phyloP scores from a whole-genome alignment of 2,329 filamentous ascomycete species.

The Fusarium hainanense region DNA sequence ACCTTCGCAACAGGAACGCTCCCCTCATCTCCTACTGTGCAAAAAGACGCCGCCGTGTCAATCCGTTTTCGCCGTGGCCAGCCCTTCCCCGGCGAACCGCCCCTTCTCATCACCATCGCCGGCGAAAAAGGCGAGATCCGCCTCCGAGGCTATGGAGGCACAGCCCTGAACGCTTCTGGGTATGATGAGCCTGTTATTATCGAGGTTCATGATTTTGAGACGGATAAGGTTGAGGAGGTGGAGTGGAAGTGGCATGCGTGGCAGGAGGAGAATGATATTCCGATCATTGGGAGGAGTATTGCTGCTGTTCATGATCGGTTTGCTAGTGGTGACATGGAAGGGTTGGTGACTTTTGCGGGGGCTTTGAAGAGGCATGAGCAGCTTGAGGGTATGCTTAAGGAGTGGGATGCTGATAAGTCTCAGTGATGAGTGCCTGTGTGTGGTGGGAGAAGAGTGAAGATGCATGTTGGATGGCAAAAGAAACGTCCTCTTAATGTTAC shows the following conservation, averaged over 20 bases:
- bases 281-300: constrained; percentile 59
- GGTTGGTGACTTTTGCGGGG: constrained; percentile 53
- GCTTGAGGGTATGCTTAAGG: constrained; percentile 51
- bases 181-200: constrained; percentile 56
- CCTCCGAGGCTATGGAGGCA: constrained; percentile 48
- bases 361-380: constrained; percentile 61
- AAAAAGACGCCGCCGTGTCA: constrained; percentile 55
- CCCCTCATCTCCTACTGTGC: constrained; percentile 33
- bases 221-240: constrained; percentile 56
- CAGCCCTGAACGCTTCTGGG: constrained; percentile 44
- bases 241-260: constrained; percentile 59
- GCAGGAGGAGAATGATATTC: constrained; percentile 56
- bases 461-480: too few species aligned
- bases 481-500: too few species aligned
- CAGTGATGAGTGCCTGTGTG: neutral
- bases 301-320: constrained; percentile 68
- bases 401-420: constrained; percentile 25
- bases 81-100: constrained; percentile 59
- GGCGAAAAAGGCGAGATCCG: constrained; percentile 64
- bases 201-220: constrained; percentile 63
- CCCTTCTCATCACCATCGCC: constrained; percentile 61
- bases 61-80: constrained; percentile 60
- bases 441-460: too few species aligned
- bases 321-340: constrained; percentile 49
- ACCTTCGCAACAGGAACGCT: constrained; percentile 53